Base-by-base conservation (phyloP, 257 asterid species). In the Salvia rosmarinus region DNA sequence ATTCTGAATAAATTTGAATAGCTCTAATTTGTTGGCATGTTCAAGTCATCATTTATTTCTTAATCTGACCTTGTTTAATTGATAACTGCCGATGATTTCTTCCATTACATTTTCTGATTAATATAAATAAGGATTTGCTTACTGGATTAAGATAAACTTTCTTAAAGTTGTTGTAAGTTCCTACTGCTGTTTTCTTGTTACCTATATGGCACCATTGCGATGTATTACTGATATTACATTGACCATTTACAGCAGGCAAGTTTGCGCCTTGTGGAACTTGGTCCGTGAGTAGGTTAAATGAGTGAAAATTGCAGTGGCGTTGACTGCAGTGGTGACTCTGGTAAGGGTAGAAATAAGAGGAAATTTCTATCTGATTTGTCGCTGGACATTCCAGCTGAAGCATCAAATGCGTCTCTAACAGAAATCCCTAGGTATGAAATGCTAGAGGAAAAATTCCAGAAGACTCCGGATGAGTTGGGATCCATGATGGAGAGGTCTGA, bases 341-440 rank as follows among this genome's bases (percentile, higher is more conserved):
- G 71, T 63, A 83, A 85, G 63, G 88, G 87, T 32, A 77, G 84
- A 75, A 89, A 89, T 67, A 92, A 92, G 76, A 77, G 96, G 84
- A 92, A 86, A 65, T 84, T 70, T 71, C 16, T 84, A 50, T 32
- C 89, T 14, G 92, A 87, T 57, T 52, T 67, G 60, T 73, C 88
- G 0, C 30, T 68, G 9, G 86, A 85, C 39, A 39, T 55, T 35
- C 75, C 82, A 8, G 63, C 56, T 4, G 85, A 82, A 46, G 69
- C 65, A 42, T 65, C 87, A 0, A 69, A 60, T 16, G 32, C 56
- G 34, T 88, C 92, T 64, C 73, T 80, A 64, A 75, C 82, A 2
- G 92, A 92, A 73, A 78, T 82, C 79, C 83, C 92, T 7, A 75
- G 80, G 71, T 85, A 85, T 23, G 94, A 86, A 66, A 66, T 80